Evolutionary conservation across 78 protist species (phyloP).

Genomic region (Dictyostelium citrinum): DNA sequence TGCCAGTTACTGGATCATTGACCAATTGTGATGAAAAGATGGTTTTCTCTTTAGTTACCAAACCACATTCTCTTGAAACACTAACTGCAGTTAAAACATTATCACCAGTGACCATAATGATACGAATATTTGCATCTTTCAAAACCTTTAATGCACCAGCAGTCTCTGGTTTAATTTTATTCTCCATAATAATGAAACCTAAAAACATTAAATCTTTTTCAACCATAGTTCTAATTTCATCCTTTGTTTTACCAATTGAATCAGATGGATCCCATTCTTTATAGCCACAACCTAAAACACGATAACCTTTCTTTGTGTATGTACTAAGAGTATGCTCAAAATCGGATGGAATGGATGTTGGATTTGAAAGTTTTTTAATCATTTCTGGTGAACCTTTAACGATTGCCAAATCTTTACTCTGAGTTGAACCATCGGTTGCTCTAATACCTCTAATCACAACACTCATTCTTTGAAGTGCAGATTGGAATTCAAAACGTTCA

Average conservation of each 20-base stretch:
- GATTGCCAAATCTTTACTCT: neutral
- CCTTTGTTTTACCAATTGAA: neutral
- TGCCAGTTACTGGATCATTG: neutral
- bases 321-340: neutral
- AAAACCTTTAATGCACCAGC: conserved; percentile 61
- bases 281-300: conserved; percentile 91
- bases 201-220: conserved; percentile 80
- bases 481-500: conserved; percentile 68
- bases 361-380: conserved; percentile 63
- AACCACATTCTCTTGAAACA: conserved; percentile 84
- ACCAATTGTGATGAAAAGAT: conserved; percentile 33
- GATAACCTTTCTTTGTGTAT: conserved; percentile 86
- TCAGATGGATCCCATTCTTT: neutral
- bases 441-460: conserved; percentile 74
- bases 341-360: conserved; percentile 79
- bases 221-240: conserved; percentile 43
- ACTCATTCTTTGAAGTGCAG: conserved; percentile 90
- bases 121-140: conserved; percentile 53
- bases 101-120: conserved; percentile 91
- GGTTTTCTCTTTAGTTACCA: neutral
- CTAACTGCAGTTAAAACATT: conserved; percentile 90
- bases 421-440: neutral
- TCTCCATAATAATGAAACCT: conserved; percentile 83
- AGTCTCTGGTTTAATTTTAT: conserved; percentile 86
- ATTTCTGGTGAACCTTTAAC: conserved; percentile 95